These are phyloP conservation scores for Aspergillus novoparasiticus DNA, from an alignment of 2,329 filamentous ascomycete genomes.

Conservation along the genomic window DNA sequence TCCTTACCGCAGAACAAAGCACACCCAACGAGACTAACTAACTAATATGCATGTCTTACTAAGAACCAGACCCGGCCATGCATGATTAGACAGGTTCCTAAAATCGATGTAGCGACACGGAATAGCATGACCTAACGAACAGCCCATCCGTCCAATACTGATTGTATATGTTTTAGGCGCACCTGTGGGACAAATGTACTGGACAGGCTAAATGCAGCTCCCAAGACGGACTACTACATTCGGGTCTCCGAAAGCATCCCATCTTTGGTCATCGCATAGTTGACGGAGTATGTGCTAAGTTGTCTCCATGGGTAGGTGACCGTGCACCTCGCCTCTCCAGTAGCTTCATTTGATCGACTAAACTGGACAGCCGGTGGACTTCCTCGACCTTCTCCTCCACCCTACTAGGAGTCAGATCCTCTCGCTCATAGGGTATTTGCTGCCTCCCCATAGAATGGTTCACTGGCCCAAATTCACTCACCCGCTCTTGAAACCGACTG, in stretches of 20 bases:
- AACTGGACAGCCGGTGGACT: background rate
- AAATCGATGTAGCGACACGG: background rate
- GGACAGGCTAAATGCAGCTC: conserved; percentile 4
- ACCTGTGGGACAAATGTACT: background rate
- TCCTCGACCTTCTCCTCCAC: too few relatives aligned
- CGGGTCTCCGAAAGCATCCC: background rate
- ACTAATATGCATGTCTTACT: conserved; percentile 15
- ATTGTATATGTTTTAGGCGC: conserved; percentile 19
- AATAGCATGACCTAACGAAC: background rate
- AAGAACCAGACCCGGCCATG: background rate
- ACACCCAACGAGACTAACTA: background rate
- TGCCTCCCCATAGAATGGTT: background rate
- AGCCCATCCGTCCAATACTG: conserved; percentile 11
- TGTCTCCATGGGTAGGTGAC: background rate
- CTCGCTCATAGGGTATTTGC: background rate
- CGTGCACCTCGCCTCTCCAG: background rate
- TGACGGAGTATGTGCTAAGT: background rate
- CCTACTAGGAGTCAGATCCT: background rate
- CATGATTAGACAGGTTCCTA: conserved; percentile 4
- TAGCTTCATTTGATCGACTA: background rate
- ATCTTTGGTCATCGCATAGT: background rate
- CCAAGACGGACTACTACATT: conserved; percentile 4
- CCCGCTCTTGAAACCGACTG: background rate
- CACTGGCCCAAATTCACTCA: background rate
- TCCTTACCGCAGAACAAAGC: background rate